A percentile compares a stretch with the other conserved stretches of the same genome.
These are phyloP conservation scores for Cucurbita maxima DNA, from an alignment of 306 rosid genomes.

Conservation along the genomic window DNA sequence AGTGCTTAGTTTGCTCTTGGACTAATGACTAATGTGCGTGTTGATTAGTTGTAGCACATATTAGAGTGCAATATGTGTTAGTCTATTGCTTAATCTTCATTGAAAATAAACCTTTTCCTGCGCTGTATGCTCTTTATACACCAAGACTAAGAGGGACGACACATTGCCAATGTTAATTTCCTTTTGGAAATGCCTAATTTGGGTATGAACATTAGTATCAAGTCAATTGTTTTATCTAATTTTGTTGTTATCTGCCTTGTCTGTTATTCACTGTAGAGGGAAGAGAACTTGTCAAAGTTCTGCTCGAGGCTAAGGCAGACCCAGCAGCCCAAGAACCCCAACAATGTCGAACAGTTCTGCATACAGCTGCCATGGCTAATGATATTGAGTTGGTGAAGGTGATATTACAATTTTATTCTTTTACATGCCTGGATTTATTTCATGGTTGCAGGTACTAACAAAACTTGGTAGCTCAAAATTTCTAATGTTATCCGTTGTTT, in stretches of 20 bases:
- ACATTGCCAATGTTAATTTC: background rate
- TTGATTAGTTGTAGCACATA: background rate
- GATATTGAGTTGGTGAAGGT: conserved; percentile 86
- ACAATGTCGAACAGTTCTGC: conserved; percentile 90
- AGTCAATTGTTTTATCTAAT: background rate
- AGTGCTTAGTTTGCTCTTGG: background rate
- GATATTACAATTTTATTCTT: background rate
- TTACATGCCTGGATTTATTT: background rate
- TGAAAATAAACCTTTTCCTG: background rate
- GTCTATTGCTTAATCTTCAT: background rate
- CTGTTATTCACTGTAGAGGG: conserved; percentile 43
- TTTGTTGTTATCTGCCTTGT: conserved; percentile 1
- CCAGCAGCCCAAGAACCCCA: conserved; percentile 81
- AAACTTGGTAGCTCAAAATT: conserved; percentile 7
- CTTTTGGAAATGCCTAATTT: background rate
- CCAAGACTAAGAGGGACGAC: background rate
- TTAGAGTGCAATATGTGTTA: background rate
- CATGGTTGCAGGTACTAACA: conserved; percentile 6
- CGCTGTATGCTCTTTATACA: background rate
- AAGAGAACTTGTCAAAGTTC: conserved; percentile 79
- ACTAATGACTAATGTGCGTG: background rate
- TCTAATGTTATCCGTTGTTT: background rate
- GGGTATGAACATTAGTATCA: background rate
- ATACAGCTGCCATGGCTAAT: conserved; percentile 91
- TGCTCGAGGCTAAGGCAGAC: conserved; percentile 85